A percentile compares a stretch with the other conserved stretches of the same genome.
Conservation (phyloP, 2,329 filamentous ascomycete species). For the Botrytis galanthina region DNA sequence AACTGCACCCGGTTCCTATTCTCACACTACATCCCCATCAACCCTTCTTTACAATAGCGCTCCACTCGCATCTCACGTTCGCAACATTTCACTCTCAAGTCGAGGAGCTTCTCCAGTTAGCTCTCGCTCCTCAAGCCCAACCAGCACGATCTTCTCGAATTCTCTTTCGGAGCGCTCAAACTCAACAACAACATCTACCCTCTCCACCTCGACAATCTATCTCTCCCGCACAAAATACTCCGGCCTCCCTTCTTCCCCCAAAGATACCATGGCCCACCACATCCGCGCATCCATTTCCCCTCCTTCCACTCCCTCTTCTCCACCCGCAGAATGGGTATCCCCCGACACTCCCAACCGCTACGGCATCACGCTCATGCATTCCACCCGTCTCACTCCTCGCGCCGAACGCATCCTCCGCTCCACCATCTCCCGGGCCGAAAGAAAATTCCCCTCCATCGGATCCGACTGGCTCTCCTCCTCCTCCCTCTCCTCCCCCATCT, state of each 20-base stretch:
- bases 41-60: conserved; percentile 25
- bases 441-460: conserved; percentile 45
- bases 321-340: conserved; percentile 35
- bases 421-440: conserved; percentile 52
- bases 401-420: conserved; percentile 49
- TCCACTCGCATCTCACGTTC: conserved; percentile 14
- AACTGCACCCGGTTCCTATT: conserved; percentile 11
- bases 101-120: conserved; percentile 15
- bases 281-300: background rate
- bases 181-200: conserved; percentile 21
- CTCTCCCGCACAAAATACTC: conserved; percentile 32
- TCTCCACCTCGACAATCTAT: conserved; percentile 19
- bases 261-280: conserved; percentile 23
- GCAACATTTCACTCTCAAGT: background rate
- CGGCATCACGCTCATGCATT: conserved; percentile 50
- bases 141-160: conserved; percentile 18
- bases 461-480: conserved; percentile 32
- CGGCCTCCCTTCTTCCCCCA: conserved; percentile 31
- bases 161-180: conserved; percentile 22
- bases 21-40: conserved; percentile 23
- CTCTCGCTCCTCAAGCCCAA: conserved; percentile 22
- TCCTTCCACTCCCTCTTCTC: conserved; percentile 27
- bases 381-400: conserved; percentile 46
- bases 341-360: conserved; percentile 41
- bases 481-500: conserved; percentile 44